phyloP scores from a whole-genome alignment of 2,329 filamentous ascomycete genomes.

The Botrytis cinerea region DNA sequence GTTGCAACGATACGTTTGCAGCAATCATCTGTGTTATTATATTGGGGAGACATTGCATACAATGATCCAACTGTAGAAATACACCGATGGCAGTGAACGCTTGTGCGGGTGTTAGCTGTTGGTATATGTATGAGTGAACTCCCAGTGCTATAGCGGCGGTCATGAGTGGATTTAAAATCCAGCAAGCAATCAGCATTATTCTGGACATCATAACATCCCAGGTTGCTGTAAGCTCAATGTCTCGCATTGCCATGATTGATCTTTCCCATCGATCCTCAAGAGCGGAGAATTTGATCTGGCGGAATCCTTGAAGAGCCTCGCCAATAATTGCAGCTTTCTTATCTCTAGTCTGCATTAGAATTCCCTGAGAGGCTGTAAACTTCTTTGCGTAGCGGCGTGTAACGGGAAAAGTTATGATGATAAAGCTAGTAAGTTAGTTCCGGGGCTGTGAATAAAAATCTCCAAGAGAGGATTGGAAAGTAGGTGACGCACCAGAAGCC shows the following conservation, averaged over 20 bases:
- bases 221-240: constrained; percentile 64
- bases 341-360: constrained; percentile 72
- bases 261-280: constrained; percentile 73
- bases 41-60: constrained; percentile 69
- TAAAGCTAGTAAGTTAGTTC: constrained; percentile 60
- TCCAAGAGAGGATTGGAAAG: not conserved
- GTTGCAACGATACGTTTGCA: constrained; percentile 67
- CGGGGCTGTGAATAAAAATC: not conserved
- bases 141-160: constrained; percentile 69
- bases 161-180: constrained; percentile 70
- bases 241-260: constrained; percentile 63
- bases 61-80: constrained; percentile 69
- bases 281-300: constrained; percentile 81
- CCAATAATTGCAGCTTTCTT: constrained; percentile 72
- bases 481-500: constrained; percentile 50
- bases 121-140: constrained; percentile 64
- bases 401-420: constrained; percentile 63
- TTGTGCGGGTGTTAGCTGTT: constrained; percentile 65
- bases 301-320: constrained; percentile 74
- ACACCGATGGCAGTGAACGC: constrained; percentile 76
- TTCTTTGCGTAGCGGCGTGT: constrained; percentile 50
- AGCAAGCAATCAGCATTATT: constrained; percentile 45
- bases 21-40: constrained; percentile 70
- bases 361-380: constrained; percentile 64
- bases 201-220: constrained; percentile 48